Conservation (phyloP, 768 basidiomycete species). For the Tylopilus balloui region DNA sequence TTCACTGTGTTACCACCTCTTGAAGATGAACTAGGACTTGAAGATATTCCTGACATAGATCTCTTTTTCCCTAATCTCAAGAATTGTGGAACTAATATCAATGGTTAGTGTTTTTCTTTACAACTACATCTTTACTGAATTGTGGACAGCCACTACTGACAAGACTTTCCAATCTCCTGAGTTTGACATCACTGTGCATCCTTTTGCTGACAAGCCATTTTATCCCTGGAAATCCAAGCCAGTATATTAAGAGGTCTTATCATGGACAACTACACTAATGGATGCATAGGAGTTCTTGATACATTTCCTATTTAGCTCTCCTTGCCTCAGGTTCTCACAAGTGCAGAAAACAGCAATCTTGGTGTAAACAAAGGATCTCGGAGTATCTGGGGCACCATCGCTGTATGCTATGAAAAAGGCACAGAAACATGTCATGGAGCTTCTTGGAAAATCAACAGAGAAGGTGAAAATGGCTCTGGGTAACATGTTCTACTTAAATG, state of each 20-base stretch:
- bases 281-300: conserved; percentile 32
- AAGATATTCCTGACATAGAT: background rate
- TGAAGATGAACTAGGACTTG: conserved; percentile 8
- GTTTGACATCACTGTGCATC: background rate
- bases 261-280: too few relatives aligned
- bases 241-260: too few relatives aligned
- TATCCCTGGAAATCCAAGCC: conserved; percentile 3
- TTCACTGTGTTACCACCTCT: conserved; percentile 3
- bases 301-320: conserved; percentile 31
- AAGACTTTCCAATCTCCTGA: background rate
- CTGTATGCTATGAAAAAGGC: conserved; percentile 21
- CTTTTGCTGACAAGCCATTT: background rate
- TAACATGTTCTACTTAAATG: conserved; percentile 30
- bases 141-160: background rate
- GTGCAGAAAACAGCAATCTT: conserved; percentile 29
- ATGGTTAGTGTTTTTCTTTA: background rate
- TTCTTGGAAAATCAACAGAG: conserved; percentile 23
- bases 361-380: conserved; percentile 26
- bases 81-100: conserved; percentile 2
- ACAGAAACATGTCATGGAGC: conserved; percentile 12
- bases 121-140: background rate
- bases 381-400: conserved; percentile 27
- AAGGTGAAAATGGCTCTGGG: conserved; percentile 19
- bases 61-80: background rate
- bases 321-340: conserved; percentile 28